Conservation (phyloP, 192 early-diverging fungal species). For the Pilaira anomala region DNA sequence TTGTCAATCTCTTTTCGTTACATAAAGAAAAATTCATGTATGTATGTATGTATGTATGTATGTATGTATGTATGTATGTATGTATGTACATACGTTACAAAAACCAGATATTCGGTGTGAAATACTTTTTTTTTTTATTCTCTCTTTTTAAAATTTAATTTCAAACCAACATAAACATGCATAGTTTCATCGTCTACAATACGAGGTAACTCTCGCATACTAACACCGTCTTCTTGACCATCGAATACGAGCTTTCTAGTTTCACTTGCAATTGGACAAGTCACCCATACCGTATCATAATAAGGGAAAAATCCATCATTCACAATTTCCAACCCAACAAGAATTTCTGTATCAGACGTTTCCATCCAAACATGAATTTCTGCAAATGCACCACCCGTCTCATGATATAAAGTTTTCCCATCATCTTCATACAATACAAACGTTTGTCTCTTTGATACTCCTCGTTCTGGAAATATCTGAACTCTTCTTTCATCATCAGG, state of each 20-base stretch:
- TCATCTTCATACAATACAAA: conserved; percentile 46
- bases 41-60: no score
- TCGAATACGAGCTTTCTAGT: conserved; percentile 16
- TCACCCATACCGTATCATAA: conserved; percentile 40
- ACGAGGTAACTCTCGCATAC: background rate
- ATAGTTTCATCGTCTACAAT: conserved; percentile 8
- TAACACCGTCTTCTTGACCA: background rate
- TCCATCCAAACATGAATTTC: conserved; percentile 40
- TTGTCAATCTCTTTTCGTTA: no score
- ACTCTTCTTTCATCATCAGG: conserved; percentile 42
- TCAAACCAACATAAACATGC: conserved; percentile 7
- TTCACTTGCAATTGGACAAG: conserved; percentile 15
- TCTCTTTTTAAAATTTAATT: background rate
- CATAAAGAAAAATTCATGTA: no score
- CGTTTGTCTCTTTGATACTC: conserved; percentile 8
- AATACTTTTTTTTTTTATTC: no score
- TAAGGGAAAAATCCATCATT: conserved; percentile 30
- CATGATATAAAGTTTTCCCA: conserved; percentile 40
- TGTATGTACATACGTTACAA: no score
- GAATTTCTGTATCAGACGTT: conserved; percentile 18
- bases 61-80: no score
- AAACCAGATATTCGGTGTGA: no score
- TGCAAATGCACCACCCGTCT: conserved; percentile 27
- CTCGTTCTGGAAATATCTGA: conserved; percentile 41
- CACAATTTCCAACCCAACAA: conserved; percentile 31